phyloP scores from a whole-genome alignment of 1,284 basidiomycete species.

The Leccinum fuscescens region DNA sequence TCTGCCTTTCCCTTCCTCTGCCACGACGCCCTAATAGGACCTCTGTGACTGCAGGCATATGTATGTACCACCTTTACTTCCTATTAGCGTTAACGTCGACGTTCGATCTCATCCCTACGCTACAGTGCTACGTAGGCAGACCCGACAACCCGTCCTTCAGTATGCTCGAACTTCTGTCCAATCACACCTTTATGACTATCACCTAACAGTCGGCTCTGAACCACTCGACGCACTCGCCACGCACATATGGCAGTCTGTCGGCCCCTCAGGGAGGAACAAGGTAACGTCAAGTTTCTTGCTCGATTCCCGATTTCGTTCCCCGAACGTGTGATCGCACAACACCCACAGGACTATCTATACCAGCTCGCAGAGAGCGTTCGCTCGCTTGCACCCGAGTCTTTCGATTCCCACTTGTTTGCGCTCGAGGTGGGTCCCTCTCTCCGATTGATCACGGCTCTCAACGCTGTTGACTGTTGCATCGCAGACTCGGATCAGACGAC shows the following conservation, averaged over 20 bases:
- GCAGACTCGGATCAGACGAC: conserved; percentile 17
- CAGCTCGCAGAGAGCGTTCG: conserved; percentile 67
- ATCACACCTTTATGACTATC: not conserved
- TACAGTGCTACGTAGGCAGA: conserved; percentile 60
- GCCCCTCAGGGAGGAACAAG: conserved; percentile 85
- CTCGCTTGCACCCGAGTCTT: conserved; percentile 67
- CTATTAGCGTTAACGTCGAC: too few relatives aligned
- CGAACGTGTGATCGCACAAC: not conserved
- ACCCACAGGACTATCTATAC: conserved; percentile 72
- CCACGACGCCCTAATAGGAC: not conserved
- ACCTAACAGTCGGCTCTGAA: conserved; percentile 68
- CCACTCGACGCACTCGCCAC: conserved; percentile 65
- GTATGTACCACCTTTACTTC: conserved; percentile 10
- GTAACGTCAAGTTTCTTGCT: conserved; percentile 32
- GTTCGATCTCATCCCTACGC: not conserved
- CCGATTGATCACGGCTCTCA: not conserved
- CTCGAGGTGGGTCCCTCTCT: conserved; percentile 54
- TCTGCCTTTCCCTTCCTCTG: not conserved
- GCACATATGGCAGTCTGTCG: conserved; percentile 70
- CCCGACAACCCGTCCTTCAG: conserved; percentile 65
- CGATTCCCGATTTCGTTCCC: not conserved
- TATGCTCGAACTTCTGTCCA: conserved; percentile 24
- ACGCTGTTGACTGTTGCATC: not conserved
- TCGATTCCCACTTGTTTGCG: conserved; percentile 74
- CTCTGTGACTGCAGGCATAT: conserved; percentile 14